Evolutionary conservation across 148 eudicot species (phyloP).

Genomic region (Nepenthes mirabilis): DNA sequence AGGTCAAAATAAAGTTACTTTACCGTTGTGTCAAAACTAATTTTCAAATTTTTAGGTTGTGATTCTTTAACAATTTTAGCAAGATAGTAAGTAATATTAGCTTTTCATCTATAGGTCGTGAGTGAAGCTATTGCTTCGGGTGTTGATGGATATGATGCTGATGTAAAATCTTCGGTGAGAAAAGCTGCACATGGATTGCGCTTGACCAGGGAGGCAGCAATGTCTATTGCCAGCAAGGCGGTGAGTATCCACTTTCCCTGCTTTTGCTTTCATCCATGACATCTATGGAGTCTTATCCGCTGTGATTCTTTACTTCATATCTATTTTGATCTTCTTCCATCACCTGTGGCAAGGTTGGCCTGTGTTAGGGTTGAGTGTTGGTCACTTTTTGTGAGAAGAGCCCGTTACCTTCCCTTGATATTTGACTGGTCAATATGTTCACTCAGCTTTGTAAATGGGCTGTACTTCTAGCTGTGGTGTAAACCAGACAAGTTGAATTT

Average conservation of each 20-base stretch:
- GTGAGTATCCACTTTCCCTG: slow-evolving; percentile 27
- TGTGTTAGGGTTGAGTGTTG: no score
- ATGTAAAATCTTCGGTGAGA: slow-evolving; percentile 54
- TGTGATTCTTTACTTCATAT: neutral
- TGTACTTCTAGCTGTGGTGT: no score
- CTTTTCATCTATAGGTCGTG: slow-evolving; percentile 42
- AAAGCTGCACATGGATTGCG: slow-evolving; percentile 98
- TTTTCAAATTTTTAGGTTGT: no score
- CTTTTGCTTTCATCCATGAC: neutral
- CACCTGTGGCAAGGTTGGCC: no score
- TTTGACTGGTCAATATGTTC: no score
- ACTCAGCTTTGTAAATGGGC: no score
- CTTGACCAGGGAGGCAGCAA: slow-evolving; percentile 80
- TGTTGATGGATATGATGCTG: slow-evolving; percentile 73
- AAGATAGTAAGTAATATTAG: neutral
- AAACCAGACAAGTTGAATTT: no score
- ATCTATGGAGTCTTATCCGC: neutral
- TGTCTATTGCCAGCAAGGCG: slow-evolving; percentile 89
- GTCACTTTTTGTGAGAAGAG: no score
- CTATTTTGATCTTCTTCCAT: no score
- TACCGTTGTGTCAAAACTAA: no score
- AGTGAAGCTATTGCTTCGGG: slow-evolving; percentile 79
- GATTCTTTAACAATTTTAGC: neutral
- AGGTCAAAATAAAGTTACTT: no score
- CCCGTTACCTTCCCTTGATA: no score